Base-by-base conservation (phyloP, 2,329 filamentous ascomycete genomes). In the Acephala macrosclerotiorum region DNA sequence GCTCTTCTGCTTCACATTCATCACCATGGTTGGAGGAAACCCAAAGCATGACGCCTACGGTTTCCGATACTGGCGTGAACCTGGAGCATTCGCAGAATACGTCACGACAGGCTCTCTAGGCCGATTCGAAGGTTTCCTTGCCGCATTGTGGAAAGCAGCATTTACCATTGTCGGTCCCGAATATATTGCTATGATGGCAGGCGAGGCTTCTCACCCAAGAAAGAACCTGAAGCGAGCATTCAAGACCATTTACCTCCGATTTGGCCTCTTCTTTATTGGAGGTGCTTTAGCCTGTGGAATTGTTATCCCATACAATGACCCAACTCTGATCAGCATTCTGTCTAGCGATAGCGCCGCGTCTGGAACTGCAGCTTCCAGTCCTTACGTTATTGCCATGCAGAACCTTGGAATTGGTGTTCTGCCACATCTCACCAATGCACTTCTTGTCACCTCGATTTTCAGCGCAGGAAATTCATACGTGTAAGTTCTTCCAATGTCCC, bases 181-280 rank as follows among this genome's bases (percentile, higher is more conserved):
- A 71, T 91, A 91, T 71, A 85, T 91, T 49, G 83, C 84, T 36
- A 88, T 87, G 73, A 92, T 91, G 0, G 88, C 92, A 16, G 91
- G 89, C 56, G 89, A 92, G 76, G 84, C 89, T 1, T 81, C 89
- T 72, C 86, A 89, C 67, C 89, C 89, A 0, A 84, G 89, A 4
- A 79, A 78, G 12, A 85, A 86, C 57, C 85, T 94, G 77, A 90
- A 90, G 36, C 84, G 83, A 56, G 91, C 91, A 0, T 93, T 87
- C 79, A 92, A 91, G 72, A 89, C 88, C 0, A 89, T 92, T 7
- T 92, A 92, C 78, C 91, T 89, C 75, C 87, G 91, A 53, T 84
- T 93, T 58, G 89, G 87, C 1, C 78, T 87, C 18, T 93, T 93
- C 79, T 93, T 92, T 77, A 83, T 92, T 26, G 83, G 90, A 1